phyloP scores from a whole-genome alignment of 2,329 filamentous ascomycete genomes.

The Chrysoporthe austroafricana region DNA sequence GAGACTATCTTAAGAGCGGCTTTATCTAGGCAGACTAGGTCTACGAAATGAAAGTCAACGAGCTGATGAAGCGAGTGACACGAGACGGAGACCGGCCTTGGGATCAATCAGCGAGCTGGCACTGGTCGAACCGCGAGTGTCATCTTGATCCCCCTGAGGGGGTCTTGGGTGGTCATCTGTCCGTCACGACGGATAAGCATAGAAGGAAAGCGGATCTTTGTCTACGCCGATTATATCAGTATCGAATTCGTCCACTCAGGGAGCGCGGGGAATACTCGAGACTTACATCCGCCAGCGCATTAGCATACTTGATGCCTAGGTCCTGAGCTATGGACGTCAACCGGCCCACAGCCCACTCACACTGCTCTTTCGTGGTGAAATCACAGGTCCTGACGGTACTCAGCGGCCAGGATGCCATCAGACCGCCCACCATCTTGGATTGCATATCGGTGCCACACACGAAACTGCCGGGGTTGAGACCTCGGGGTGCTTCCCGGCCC shows the following conservation, averaged over 20 bases:
- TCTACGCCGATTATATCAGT: conserved; percentile 40
- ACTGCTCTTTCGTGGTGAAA: conserved; percentile 61
- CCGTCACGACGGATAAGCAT: conserved; percentile 63
- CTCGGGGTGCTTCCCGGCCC: not conserved
- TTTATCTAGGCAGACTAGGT: not conserved
- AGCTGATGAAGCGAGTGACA: not conserved
- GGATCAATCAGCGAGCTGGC: not conserved
- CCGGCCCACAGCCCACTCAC: conserved; percentile 58
- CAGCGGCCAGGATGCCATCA: conserved; percentile 64
- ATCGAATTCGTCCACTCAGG: not conserved
- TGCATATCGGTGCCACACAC: conserved; percentile 53
- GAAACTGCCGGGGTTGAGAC: conserved; percentile 56
- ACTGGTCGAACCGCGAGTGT: conserved; percentile 13
- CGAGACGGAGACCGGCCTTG: not conserved
- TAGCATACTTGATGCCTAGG: conserved; percentile 63
- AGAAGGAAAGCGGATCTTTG: conserved; percentile 62
- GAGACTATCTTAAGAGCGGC: not conserved
- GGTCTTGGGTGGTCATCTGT: conserved; percentile 42
- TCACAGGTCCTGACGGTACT: conserved; percentile 60
- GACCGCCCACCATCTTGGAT: conserved; percentile 60
- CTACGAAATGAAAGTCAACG: not conserved
- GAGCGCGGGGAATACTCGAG: too few species aligned
- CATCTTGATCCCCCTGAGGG: conserved; percentile 19
- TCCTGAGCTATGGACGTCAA: conserved; percentile 58
- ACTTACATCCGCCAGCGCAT: conserved; percentile 54